Percentiles rank a stretch among this genome's conserved stretches.
These are phyloP conservation scores for Lachancea lanzarotensis DNA, from an alignment of 805 yeast genomes.

Conservation along the genomic window DNA sequence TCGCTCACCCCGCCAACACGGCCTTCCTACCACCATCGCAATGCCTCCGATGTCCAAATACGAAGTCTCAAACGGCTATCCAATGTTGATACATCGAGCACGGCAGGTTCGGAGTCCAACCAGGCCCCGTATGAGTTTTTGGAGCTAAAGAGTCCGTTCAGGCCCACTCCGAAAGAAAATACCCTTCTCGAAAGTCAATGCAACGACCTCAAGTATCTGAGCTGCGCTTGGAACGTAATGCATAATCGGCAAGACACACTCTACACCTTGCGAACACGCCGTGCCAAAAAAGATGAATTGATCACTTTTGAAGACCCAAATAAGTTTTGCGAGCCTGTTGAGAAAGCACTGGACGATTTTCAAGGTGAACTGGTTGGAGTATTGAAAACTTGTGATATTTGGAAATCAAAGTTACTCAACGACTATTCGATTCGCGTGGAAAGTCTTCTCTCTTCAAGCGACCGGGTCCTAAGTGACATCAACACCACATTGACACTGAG, in stretches of 20 bases:
- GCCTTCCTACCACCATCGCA: slow-evolving; percentile 1
- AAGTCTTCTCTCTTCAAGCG: slow-evolving; percentile 53
- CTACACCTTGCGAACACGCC: slow-evolving; percentile 18
- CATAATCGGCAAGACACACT: slow-evolving; percentile 24
- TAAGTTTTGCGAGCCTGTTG: slow-evolving; percentile 14
- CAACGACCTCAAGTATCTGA: slow-evolving; percentile 22
- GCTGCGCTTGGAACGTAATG: slow-evolving; percentile 22
- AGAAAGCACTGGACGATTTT: slow-evolving; percentile 17
- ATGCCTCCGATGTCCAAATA: slow-evolving; percentile 4
- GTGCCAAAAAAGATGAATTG: slow-evolving; percentile 14
- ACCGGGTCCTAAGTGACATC: slow-evolving; percentile 65
- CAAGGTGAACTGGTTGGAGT: slow-evolving; percentile 24
- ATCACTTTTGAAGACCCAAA: slow-evolving; percentile 15
- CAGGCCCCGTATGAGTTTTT: slow-evolving; percentile 4
- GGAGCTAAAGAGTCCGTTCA: slow-evolving; percentile 1
- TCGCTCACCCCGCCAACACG: slow-evolving; percentile 15
- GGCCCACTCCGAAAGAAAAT: not conserved
- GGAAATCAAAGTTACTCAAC: slow-evolving; percentile 27
- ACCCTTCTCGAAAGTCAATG: slow-evolving; percentile 19
- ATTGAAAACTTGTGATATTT: slow-evolving; percentile 26
- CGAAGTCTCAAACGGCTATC: not conserved
- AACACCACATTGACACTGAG: slow-evolving; percentile 64
- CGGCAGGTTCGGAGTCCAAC: not conserved
- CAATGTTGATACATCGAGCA: not conserved
- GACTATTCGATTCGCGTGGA: slow-evolving; percentile 51